Base-by-base conservation (phyloP, 345 rosid genomes). In the Punica granatum region DNA sequence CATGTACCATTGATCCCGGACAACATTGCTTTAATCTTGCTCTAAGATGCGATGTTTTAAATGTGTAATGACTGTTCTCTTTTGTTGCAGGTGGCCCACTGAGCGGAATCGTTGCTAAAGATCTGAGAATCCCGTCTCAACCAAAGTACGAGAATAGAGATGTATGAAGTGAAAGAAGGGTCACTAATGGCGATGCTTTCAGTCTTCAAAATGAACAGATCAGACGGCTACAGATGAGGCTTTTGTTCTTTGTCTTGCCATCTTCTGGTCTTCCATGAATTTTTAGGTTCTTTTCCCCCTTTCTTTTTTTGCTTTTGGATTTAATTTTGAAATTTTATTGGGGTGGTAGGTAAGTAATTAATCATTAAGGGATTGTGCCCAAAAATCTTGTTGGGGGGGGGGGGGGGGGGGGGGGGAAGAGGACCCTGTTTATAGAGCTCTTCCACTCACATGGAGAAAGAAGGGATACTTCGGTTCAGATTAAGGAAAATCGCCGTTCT, bases 51-150 rank as follows among this genome's bases (percentile, higher is more conserved):
- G n/a, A 49, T 19, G 12, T 28, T 4, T 25, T 15, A 54, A 54
- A 7, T 28, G 3, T 18, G 23, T 31, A 31, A 31, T 63, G 36
- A 62, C 61, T 35, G 54, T 14, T 32, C 49, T 23, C 13, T 58
- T n/a, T 44, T 25, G 34, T 60, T 66, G 66, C 70, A 82, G 88
- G 80, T 70, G 88, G 81, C 46, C 81, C 75, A 61, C 86, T 79
- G 64, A 80, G 87, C 66, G 67, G 70, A 72, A 25, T 66, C 34
- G 63, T 69, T 46, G 72, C 67, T 11, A 83, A 76, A 62, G 89
- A 86, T 43, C 41, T n/a, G 19, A 83, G 84, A 76, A 87, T 81
- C 61, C 71, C 65, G 23, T 68, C 74, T 70, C 82, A 80, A 68
- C 71, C 74, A 69, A 73, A 78, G 37, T 83, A 85, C 11, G 61